A percentile compares a stretch with the other conserved stretches of the same genome.
Conservation (phyloP, 2,329 filamentous ascomycete genomes). For the Rutstroemia sp. region DNA sequence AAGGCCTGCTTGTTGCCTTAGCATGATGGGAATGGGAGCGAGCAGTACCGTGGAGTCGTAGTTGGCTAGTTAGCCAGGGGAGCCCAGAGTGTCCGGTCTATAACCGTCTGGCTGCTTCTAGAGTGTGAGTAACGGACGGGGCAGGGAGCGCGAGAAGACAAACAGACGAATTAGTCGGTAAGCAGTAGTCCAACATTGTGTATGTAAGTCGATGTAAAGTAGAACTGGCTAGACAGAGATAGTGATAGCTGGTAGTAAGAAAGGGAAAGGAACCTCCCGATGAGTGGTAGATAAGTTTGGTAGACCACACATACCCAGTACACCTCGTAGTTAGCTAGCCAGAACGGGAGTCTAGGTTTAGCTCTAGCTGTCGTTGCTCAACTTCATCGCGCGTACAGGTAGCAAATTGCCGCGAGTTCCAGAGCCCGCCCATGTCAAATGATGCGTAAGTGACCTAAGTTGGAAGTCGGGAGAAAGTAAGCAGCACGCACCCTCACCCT, state of each 20-base stretch:
- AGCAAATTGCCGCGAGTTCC: conserved; percentile 7
- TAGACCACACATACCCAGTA: too few species aligned
- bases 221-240: neutral
- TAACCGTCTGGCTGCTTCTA: too few species aligned
- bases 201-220: neutral
- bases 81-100: neutral
- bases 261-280: too few species aligned
- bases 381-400: conserved; percentile 1
- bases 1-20: neutral
- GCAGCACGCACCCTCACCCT: too few species aligned
- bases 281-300: too few species aligned
- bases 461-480: too few species aligned
- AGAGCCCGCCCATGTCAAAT: neutral
- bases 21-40: neutral
- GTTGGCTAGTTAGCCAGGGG: neutral
- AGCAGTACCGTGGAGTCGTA: neutral
- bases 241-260: neutral
- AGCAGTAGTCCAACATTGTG: neutral
- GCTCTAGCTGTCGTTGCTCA: too few species aligned
- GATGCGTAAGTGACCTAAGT: too few species aligned
- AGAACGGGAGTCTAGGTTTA: neutral
- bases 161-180: neutral
- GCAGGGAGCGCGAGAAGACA: neutral
- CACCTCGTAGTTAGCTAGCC: neutral
- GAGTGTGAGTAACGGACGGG: neutral